phyloP scores from a whole-genome alignment of 2,329 filamentous ascomycete species.

The Penicillium sp. region DNA sequence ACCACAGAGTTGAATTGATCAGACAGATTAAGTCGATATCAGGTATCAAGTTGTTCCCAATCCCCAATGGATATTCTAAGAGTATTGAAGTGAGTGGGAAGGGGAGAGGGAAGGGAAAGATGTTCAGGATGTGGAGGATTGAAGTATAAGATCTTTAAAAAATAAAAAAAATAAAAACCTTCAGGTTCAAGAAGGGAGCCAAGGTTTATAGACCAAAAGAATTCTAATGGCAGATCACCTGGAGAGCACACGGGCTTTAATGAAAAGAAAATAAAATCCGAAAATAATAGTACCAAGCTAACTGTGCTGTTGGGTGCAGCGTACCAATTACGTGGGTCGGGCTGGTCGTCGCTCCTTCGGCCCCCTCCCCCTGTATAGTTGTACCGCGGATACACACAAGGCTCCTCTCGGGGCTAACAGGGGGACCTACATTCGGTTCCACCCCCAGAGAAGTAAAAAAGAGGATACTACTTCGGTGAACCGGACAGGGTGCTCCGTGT shows the following conservation, averaged over 20 bases:
- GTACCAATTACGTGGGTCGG: slow-evolving; percentile 19
- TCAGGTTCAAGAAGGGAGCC: background rate
- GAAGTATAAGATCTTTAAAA: slow-evolving; percentile 11
- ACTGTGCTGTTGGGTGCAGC: slow-evolving; percentile 24
- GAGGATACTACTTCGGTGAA: slow-evolving; percentile 18
- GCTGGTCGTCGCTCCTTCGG: slow-evolving; percentile 25
- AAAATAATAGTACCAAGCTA: slow-evolving; percentile 13
- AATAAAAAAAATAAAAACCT: background rate
- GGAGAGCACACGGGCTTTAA: slow-evolving; percentile 23
- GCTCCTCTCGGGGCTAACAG: slow-evolving; percentile 16
- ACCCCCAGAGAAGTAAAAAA: slow-evolving; percentile 21
- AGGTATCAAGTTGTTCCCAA: background rate
- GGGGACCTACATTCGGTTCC: slow-evolving; percentile 13
- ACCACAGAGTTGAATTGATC: background rate
- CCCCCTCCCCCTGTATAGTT: slow-evolving; percentile 22
- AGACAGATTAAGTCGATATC: background rate
- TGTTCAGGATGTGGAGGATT: background rate
- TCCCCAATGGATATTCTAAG: background rate
- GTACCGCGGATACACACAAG: slow-evolving; percentile 27
- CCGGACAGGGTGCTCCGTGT: slow-evolving; percentile 12
- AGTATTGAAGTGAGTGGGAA: background rate
- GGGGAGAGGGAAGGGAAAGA: background rate
- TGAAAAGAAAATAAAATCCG: slow-evolving; percentile 8
- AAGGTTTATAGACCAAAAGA: slow-evolving; percentile 24
- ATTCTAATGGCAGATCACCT: slow-evolving; percentile 19